Evolutionary conservation across 306 rosid genomes (phyloP), one percentile per base, ranked within the genome.

Genomic region (Quercus berberidifolia): DNA sequence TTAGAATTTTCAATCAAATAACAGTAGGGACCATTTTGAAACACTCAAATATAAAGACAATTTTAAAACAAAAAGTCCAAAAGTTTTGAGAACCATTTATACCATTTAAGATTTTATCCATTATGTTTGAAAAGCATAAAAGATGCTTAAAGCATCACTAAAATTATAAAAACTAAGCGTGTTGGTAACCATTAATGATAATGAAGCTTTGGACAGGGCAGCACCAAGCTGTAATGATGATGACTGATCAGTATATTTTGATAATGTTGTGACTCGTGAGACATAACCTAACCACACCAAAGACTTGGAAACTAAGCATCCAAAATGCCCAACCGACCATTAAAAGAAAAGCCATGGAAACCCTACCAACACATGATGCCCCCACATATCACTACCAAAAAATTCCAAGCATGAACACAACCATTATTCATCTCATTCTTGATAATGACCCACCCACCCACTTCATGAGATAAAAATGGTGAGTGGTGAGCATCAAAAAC

Each of bases 361-460:
- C 83, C 72, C 52, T 67, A 68, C 78, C 87, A 49, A 49, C 54
- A 88, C 72, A 30, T 68, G 79, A 30, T 73, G 79, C 70, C 82
- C 76, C 83, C 81, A 78, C 84, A 52, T 41, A 67, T 35, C 71
- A 60, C 73, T 25, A 71, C 71, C 59, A 68, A 41, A 41, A 38
- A 69, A 77, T 69, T 78, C 46, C 63, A 20, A 72, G 33, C 15
- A 60, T 62, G 23, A 71, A 77, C 67, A 5, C 54, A 19, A 38
- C 74, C 64, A 52, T 77, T 73, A 23, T 23, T 68, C 76, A 25
- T 17, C 41, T 52, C 63, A 23, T 71, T 55, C 78, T 77, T 77
- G 55, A 75, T 65, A 83, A 83, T 78, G 62, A 9, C 55, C 68
- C 78, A 51, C 80, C 81, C 31, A 83, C 80, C 78, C 74, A 67